These are phyloP conservation scores for Claviceps quebecensis DNA, from an alignment of 2,329 filamentous ascomycete species.

Conservation along the genomic window DNA sequence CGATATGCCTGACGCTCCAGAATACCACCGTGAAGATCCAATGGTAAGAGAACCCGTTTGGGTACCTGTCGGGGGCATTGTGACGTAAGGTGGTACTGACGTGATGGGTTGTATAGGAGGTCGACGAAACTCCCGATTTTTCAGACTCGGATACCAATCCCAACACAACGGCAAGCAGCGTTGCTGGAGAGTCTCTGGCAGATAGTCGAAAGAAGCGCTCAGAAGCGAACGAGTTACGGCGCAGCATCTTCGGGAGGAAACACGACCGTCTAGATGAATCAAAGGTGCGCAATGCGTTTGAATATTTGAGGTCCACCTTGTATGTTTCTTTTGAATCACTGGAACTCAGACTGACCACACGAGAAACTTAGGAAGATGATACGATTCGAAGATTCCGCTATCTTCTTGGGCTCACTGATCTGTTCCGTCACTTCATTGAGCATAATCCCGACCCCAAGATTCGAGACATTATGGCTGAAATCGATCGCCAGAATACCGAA, in stretches of 20 bases:
- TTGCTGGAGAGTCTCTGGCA: constrained; percentile 55
- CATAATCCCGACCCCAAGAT: constrained; percentile 92
- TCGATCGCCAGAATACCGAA: constrained; percentile 82
- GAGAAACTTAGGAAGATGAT: constrained; percentile 66
- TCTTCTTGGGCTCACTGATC: constrained; percentile 81
- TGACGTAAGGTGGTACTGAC: neutral
- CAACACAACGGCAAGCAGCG: constrained; percentile 67
- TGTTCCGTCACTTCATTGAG: constrained; percentile 98
- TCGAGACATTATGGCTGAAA: constrained; percentile 83
- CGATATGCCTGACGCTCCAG: constrained; percentile 48
- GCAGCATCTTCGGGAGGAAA: constrained; percentile 89
- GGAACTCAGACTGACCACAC: neutral
- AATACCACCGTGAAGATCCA: constrained; percentile 29
- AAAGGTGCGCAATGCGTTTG: constrained; percentile 45
- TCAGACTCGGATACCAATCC: constrained; percentile 54
- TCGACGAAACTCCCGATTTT: constrained; percentile 53
- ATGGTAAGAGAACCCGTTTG: constrained; percentile 28
- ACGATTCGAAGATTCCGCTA: constrained; percentile 90
- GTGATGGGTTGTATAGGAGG: constrained; percentile 27
- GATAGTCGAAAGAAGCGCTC: constrained; percentile 79
- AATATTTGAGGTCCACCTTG: neutral
- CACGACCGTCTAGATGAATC: constrained; percentile 84
- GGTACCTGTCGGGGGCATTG: neutral
- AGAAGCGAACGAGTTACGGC: constrained; percentile 77
- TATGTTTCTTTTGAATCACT: neutral